Evolutionary conservation across 345 rosid genomes (phyloP), one percentile per base, ranked within the genome.

Genomic region (Eucalyptus coolabah): DNA sequence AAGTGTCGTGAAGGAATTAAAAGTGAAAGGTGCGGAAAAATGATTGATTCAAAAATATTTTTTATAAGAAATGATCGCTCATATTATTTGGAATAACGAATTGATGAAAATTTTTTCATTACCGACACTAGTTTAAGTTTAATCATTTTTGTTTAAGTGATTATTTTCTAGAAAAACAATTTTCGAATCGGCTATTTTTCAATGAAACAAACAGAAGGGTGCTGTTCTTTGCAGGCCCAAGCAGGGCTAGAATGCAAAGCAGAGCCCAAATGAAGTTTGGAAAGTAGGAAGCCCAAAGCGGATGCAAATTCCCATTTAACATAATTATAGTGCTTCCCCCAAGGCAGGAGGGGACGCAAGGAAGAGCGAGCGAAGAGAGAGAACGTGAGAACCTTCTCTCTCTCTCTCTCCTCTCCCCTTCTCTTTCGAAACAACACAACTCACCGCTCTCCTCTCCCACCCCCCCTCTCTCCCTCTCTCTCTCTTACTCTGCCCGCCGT

Each of bases 181-280:
- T 2, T 54, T 4, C 60, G 12, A 54, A 23, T 54, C 1, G 28
- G 0, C 1, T 9, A 56, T 9, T 56, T 56, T 56, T 3, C 5
- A 19, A 9, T 0, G 0, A n/a, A n/a, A 65, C 5, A 14, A 63
- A 65, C 0, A 0, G 30, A 1, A 56, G 30, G 30, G 5, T n/a
- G 32, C 0, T 28, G 17, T 30, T 3, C 0, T 23, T 6, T 4
- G 85, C 5, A 2, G 85, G 85, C 85, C 85, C 85, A 77, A 77
- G 85, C 11, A 16, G 37, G 77, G 77, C 12, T 1, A 65, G 19
- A n/a, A 1, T 65, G 34, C 40, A n/a, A n/a, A 65, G 40, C 28
- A 40, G 30, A 77, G 85, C 85, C 85, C 47, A 77, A 21, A 77
- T 40, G 85, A 8, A 77, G 83, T 6, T 21, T 4, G 1, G 82